Base-by-base conservation (phyloP, 345 rosid species). In the Salix suchowensis region DNA sequence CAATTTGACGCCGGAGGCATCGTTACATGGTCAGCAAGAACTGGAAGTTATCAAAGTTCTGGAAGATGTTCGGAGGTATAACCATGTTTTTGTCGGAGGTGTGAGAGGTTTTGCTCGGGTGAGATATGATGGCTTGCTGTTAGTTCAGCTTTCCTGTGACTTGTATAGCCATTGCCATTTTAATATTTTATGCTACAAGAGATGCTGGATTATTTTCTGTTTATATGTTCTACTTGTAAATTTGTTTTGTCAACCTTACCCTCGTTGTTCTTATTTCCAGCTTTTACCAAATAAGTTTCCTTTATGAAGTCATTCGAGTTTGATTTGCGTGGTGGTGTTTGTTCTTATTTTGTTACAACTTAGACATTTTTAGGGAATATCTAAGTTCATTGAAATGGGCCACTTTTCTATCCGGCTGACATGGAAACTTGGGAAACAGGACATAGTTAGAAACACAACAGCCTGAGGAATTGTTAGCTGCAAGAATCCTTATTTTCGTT, bases 31-130 rank as follows among this genome's bases (percentile, higher is more conserved):
- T 36, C 84, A 46, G 67, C 86, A 80, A 62, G 86, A 88, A 14
- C 86, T 83, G 36, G 90, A 89, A 42, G 90, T 89, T 61, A 55
- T 74, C 11, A 86, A 90, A 79, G 88, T 94, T 79, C 82, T 94
- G 39, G 84, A 72, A 44, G 84, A 84, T 54, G 81, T 94, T 72
- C 82, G 81, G 82, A 88, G 89, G 85, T 92, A 94, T 76, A 94
- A 92, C 79, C 89, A 86, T 58, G 90, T 91, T 68, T 91, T 91
- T 80, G 87, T 89, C 75, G 97, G 93, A 40, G 97, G 96, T 15
- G 70, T 82, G 0, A 83, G 85, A 19, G 98, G 97, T 30, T 76
- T 85, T 74, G 66, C 89, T 77, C 94, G 88, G 93, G 98, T 90
- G 76, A 39, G 72, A 23, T 60, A 36, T 58, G 24, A 7, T 40